Evolutionary conservation across 768 basidiomycete genomes (phyloP), one percentile per base, ranked within the genome.

Genomic region (Guyanaporus albipodus): DNA sequence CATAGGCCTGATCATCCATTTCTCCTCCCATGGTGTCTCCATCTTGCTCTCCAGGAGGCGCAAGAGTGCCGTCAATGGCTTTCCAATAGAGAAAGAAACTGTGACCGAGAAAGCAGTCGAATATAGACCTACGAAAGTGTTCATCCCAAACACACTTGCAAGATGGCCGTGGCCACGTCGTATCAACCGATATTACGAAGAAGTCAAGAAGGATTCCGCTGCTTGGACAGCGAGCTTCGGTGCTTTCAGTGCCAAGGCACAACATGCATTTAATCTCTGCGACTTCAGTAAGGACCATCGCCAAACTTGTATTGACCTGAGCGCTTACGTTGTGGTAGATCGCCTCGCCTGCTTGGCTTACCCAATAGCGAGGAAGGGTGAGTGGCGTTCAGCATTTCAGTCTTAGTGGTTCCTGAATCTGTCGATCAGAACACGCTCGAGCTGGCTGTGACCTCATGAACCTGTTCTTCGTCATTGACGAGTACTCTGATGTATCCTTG

Each of bases 371-470:
- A 52, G 34, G n/a, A 52, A 43, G 31, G 54, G 55, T 56, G 31
- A 29, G 18, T 24, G 8, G 21, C 14, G 15, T 19, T 31, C 3
- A 17, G 17, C 2, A 11, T 18, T 4, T 26, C 2, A 7, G 12
- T 11, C 8, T n/a, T 2, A 22, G 4, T 14, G 8, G 9, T 29
- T 24, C 19, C 48, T 46, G 21, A 46, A 1, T 8, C 1, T 2
- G 22, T 24, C 10, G 2, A 43, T 15, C 2, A 57, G 56, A 57
- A 4, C 50, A 57, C 7, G 36, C 60, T 38, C 64, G 72, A 7
- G 62, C 68, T 10, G 68, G 63, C 4, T 78, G 77, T 42, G 77
- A 79, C 48, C 55, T 78, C 27, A 77, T 80, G 73, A 71, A 73
- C 31, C 49, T 77, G 7, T 71, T 75, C 53, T 78, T 76, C 50